Evolutionary conservation across 176 grass and related monocot species (phyloP), one percentile per base, ranked within the genome.

Genomic region (Musa troglodytarum): DNA sequence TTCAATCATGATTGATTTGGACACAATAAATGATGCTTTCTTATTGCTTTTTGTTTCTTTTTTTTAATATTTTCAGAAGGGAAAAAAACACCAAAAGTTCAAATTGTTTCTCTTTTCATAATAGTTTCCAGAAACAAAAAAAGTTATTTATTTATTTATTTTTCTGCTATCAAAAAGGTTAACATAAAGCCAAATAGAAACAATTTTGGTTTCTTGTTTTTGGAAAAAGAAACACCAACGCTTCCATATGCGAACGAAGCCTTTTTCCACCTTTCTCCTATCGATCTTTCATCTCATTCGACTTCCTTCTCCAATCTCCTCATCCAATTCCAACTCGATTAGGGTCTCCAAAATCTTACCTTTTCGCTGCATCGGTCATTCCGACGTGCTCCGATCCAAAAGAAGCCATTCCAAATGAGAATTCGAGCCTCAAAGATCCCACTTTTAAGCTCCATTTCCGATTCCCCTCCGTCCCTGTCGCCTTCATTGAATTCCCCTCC

Each of bases 391-490:
- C 75, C 11, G 62, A 49, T 55, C 65, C 14, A 68, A 69, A 43
- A 15, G 29, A 49, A 17, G 15, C 28, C 66, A 69, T 49, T 69
- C 66, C 26, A 34, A 34, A 49, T 78, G 76, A 55, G 65, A 69
- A 69, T 43, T 69, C 65, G 64, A 22, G 63, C 76, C 52, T 26
- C 63, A 28, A 56, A 69, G 64, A 11, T 65, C 49, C 64, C 24
- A 9, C 76, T 65, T 78, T 69, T 68, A 34, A 69, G 29, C 66
- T 34, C 76, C 17, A 20, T 28, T 68, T 57, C 65, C 65, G 34
- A 8, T 69, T 53, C 65, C 76, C 43, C 22, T 78, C 28, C 64
- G 1, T 78, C 26, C 17, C 51, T 23, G 10, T 78, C 76, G 20
- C 65, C 29, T 19, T 49, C 66, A 3, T 17, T 24, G 21, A 28